Conservation (phyloP, 164 flowering plant genomes). For the Echeveria elegans region DNA sequence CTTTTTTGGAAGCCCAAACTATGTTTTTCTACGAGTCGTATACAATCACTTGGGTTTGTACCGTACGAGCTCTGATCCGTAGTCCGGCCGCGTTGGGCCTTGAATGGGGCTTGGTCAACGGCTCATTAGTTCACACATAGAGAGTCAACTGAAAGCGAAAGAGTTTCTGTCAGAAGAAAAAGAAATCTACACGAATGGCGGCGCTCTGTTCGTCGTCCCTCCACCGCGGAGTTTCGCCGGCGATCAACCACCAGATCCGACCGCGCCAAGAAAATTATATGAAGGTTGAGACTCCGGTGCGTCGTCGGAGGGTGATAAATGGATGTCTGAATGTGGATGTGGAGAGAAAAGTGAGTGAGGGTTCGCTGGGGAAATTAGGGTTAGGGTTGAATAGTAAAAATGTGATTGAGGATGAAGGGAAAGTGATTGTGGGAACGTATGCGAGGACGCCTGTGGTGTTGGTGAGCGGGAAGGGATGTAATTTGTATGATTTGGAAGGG, state of each 20-base stretch:
- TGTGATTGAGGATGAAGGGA: slow-evolving; percentile 56
- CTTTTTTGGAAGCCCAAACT: too few relatives aligned
- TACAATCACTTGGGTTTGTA: too few relatives aligned
- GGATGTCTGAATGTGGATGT: slow-evolving; percentile 26
- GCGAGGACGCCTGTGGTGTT: slow-evolving; percentile 62
- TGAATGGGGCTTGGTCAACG: too few relatives aligned
- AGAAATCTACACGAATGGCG: neutral
- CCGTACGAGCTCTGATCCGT: too few relatives aligned
- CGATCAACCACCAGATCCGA: neutral
- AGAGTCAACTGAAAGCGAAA: neutral
- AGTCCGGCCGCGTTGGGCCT: too few relatives aligned
- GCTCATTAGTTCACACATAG: too few relatives aligned
- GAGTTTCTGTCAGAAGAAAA: neutral
- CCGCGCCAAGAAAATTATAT: neutral
- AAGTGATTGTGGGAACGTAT: slow-evolving; percentile 62
- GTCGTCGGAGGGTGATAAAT: neutral
- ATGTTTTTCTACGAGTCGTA: too few relatives aligned
- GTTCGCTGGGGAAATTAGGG: neutral
- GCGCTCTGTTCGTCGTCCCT: neutral
- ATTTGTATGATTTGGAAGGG: slow-evolving; percentile 74
- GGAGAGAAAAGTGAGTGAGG: slow-evolving; percentile 10
- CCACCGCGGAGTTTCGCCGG: neutral
- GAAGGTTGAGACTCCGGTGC: neutral
- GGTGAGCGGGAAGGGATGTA: slow-evolving; percentile 71
- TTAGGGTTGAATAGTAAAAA: slow-evolving; percentile 25